phyloP scores from a whole-genome alignment of 2,329 filamentous ascomycete genomes.

The Cladophialophora bantiana region DNA sequence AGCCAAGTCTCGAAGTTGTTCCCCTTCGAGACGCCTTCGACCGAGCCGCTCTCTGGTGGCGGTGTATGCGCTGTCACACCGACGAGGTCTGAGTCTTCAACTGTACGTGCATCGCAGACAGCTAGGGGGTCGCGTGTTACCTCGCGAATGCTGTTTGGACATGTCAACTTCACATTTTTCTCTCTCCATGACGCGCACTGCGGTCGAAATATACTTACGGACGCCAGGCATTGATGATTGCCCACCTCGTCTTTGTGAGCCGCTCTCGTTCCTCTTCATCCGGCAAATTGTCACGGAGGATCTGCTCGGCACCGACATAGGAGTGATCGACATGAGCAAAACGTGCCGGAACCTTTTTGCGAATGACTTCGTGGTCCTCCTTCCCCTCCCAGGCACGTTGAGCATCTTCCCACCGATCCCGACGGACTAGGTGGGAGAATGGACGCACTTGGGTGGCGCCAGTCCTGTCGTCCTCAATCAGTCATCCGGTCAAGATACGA shows the following conservation, averaged over 20 bases:
- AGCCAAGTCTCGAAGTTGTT: conserved; percentile 57
- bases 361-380: conserved; percentile 42
- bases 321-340: conserved; percentile 60
- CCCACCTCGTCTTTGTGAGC: conserved; percentile 51
- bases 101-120: conserved; percentile 58
- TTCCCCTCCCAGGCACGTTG: conserved; percentile 45
- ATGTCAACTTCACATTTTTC: not conserved
- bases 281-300: conserved; percentile 51
- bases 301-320: conserved; percentile 51
- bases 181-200: not conserved
- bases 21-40: conserved; percentile 9
- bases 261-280: conserved; percentile 42
- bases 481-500: not conserved
- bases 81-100: conserved; percentile 60
- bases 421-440: conserved; percentile 21
- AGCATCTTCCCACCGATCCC: conserved; percentile 8
- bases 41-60: conserved; percentile 31
- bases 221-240: conserved; percentile 61
- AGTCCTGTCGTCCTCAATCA: conserved; percentile 12
- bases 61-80: conserved; percentile 58
- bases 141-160: conserved; percentile 42
- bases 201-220: conserved; percentile 40
- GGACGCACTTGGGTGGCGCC: conserved; percentile 19
- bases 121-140: conserved; percentile 62
- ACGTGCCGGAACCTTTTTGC: conserved; percentile 52